Evolutionary conservation across 1,139 yeast species (phyloP).

Genomic region (Hanseniaspora sp.): DNA sequence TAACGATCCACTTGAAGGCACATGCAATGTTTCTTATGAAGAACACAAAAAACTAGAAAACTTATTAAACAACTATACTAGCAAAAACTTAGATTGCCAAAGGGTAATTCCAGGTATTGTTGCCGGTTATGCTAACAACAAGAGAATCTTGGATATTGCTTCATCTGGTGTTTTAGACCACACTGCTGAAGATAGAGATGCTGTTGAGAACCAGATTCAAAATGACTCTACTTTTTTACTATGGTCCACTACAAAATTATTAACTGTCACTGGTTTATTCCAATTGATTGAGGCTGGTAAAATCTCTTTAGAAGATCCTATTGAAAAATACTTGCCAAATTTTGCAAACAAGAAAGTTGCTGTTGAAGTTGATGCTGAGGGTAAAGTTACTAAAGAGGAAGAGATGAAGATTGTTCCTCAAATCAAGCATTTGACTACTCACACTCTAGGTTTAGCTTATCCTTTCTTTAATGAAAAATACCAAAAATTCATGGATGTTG

Average conservation of each 20-base stretch:
- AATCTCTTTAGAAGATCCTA: slow-evolving; percentile 23
- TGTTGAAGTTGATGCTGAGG: slow-evolving; percentile 15
- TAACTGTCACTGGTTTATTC: slow-evolving; percentile 39
- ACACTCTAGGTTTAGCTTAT: slow-evolving; percentile 42
- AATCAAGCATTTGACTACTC: slow-evolving; percentile 38
- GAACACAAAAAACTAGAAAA: slow-evolving; percentile 9
- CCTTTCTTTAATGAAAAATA: slow-evolving; percentile 31
- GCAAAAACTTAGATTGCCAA: neutral
- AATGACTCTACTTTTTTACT: slow-evolving; percentile 31
- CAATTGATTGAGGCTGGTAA: slow-evolving; percentile 37
- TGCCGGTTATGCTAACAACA: slow-evolving; percentile 17
- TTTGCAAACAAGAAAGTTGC: slow-evolving; percentile 16
- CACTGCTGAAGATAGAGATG: slow-evolving; percentile 16
- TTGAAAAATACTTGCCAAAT: slow-evolving; percentile 19
- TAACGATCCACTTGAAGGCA: slow-evolving; percentile 8
- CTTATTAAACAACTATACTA: slow-evolving; percentile 13
- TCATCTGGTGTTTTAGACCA: slow-evolving; percentile 16
- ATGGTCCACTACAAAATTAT: slow-evolving; percentile 40
- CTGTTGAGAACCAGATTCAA: slow-evolving; percentile 20
- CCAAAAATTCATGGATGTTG: slow-evolving; percentile 15
- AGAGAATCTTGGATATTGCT: slow-evolving; percentile 15
- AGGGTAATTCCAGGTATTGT: slow-evolving; percentile 17
- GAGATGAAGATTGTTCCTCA: slow-evolving; percentile 29
- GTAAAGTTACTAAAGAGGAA: slow-evolving; percentile 10
- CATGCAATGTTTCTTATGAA: slow-evolving; percentile 1